Conservation (phyloP, 371 early-diverging fungal genomes). For the Choanephora cucurbitarum region DNA sequence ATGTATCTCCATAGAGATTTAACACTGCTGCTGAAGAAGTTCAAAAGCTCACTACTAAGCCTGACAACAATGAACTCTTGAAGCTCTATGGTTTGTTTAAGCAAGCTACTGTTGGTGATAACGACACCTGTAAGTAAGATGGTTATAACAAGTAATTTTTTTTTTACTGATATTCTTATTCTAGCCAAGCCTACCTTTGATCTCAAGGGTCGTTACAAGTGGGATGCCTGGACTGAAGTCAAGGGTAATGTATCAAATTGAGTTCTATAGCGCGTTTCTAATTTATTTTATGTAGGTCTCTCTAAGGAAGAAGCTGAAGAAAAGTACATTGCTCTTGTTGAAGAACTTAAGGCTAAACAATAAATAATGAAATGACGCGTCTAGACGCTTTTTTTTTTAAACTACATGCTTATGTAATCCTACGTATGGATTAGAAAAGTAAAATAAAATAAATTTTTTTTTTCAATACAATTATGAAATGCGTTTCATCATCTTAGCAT, state of each 20-base stretch:
- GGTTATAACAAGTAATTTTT: too few relatives aligned
- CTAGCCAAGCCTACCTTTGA: slow-evolving; percentile 65
- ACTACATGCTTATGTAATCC: too few relatives aligned
- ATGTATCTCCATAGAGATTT: background rate
- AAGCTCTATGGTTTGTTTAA: slow-evolving; percentile 83
- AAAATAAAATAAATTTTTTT: too few relatives aligned
- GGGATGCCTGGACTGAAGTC: slow-evolving; percentile 75
- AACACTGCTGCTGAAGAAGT: slow-evolving; percentile 61
- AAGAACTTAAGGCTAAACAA: slow-evolving; percentile 54
- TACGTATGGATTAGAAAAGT: too few relatives aligned
- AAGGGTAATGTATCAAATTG: slow-evolving; percentile 58
- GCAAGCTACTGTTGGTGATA: slow-evolving; percentile 83
- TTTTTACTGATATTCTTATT: too few relatives aligned
- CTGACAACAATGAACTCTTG: slow-evolving; percentile 72
- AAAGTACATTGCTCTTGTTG: slow-evolving; percentile 78
- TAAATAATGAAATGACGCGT: too few relatives aligned
- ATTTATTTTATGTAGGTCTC: slow-evolving; percentile 14
- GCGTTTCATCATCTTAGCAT: too few relatives aligned
- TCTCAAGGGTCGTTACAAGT: slow-evolving; percentile 76
- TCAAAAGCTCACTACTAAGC: slow-evolving; percentile 55
- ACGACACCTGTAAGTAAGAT: slow-evolving; percentile 56
- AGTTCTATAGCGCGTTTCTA: background rate
- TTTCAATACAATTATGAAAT: too few relatives aligned
- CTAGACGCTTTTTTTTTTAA: too few relatives aligned
- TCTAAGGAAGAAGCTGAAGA: slow-evolving; percentile 66